A percentile compares a stretch with the other conserved stretches of the same genome.
These are phyloP conservation scores for Acacia acuminata DNA, from an alignment of 306 rosid species.

Conservation along the genomic window DNA sequence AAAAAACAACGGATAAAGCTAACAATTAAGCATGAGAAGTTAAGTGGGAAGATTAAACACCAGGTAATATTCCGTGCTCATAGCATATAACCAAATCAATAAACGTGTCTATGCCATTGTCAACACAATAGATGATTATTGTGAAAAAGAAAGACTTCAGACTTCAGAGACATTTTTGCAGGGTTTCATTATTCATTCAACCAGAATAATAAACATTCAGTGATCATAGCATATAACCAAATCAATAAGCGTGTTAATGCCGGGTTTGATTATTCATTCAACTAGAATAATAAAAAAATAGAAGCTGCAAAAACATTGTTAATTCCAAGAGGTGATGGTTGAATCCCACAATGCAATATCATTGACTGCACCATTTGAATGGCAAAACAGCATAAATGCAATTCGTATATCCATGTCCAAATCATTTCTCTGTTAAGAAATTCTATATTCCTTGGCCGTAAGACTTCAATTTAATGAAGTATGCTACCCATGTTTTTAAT, in stretches of 20 bases:
- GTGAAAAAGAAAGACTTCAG: neutral
- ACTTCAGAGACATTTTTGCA: neutral
- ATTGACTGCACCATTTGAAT: conserved; percentile 3
- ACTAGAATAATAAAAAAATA: neutral
- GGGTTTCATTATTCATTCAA: neutral
- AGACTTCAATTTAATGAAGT: too few relatives aligned
- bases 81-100: neutral
- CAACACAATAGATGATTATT: neutral
- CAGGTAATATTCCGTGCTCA: neutral
- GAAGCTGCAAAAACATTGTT: neutral
- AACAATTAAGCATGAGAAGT: neutral
- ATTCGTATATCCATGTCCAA: conserved; percentile 1
- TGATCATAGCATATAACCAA: neutral
- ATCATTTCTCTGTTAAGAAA: neutral
- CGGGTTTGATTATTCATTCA: neutral
- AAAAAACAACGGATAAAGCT: neutral
- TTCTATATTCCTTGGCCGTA: neutral
- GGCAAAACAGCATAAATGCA: neutral
- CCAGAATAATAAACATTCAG: neutral
- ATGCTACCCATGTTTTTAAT: neutral
- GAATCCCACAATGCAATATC: neutral
- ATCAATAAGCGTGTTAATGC: neutral
- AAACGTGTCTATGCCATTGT: neutral
- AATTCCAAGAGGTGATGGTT: neutral
- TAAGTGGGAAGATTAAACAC: neutral